Percentiles rank a stretch among this genome's conserved stretches.
Conservation (phyloP, 208 protist species). For the Acanthamoeba royreba region DNA sequence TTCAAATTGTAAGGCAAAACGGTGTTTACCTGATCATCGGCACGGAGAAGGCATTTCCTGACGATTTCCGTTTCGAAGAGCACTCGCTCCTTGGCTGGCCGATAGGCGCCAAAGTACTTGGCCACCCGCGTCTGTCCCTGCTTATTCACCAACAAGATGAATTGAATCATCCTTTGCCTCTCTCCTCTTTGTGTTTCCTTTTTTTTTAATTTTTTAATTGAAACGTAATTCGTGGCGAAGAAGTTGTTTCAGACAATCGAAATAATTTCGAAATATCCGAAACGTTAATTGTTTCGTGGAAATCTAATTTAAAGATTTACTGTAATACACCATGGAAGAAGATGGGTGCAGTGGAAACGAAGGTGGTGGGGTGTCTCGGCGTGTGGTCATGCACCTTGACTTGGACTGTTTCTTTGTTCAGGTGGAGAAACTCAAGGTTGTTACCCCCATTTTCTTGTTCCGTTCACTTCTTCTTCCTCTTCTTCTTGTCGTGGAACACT, state of each 20-base stretch:
- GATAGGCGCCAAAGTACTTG: slow-evolving; percentile 85
- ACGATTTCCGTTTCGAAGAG: slow-evolving; percentile 91
- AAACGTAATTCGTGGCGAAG: too few species aligned
- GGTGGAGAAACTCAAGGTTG: not conserved
- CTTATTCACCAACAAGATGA: slow-evolving; percentile 95
- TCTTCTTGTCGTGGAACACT: too few species aligned
- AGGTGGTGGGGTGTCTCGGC: not conserved
- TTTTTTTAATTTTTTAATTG: too few species aligned
- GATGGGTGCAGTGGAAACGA: not conserved
- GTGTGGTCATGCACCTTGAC: not conserved
- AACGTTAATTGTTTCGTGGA: too few species aligned
- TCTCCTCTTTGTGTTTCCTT: too few species aligned
- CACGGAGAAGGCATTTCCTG: slow-evolving; percentile 90
- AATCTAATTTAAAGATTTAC: too few species aligned
- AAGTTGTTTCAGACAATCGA: too few species aligned
- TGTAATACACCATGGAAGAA: too few species aligned
- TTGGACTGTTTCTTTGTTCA: slow-evolving; percentile 36
- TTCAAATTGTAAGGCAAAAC: too few species aligned
- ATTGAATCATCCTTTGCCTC: slow-evolving; percentile 87
- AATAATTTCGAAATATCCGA: too few species aligned
- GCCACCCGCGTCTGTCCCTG: slow-evolving; percentile 94
- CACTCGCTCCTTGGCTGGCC: slow-evolving; percentile 82
- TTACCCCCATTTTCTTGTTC: not conserved
- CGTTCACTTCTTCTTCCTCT: not conserved
- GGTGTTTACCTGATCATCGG: slow-evolving; percentile 79